Base-by-base conservation (phyloP, 2,329 filamentous ascomycete species). In the Aspergillus aculeatinus region DNA sequence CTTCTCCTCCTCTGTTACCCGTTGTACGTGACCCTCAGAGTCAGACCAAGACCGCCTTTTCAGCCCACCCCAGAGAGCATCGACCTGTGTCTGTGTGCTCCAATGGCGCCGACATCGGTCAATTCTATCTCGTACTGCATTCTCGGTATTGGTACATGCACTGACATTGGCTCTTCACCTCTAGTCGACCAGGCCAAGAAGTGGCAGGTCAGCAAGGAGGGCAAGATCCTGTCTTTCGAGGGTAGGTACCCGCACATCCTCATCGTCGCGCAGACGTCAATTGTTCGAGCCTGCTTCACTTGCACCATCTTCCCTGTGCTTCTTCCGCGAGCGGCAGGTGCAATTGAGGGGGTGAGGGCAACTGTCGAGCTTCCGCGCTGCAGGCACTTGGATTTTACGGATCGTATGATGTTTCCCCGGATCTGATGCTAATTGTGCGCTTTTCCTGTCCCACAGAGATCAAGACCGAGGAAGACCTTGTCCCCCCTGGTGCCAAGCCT, bases 401-500 rank as follows among this genome's bases (percentile, higher is more conserved):
- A 19, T 42, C 44, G n/a, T 42, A 16, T 33, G 39, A 56, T 29
- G 63, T 65, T 61, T 61, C n/a, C 7, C 48, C 51, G 48, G 48
- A 49, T 60, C 59, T 60, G 39, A 51, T 58, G 51, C 60, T 60
- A 48, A 63, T 58, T 59, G 49, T 51, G n/a, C 35, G 21, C n/a
- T 51, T 25, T 29, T 42, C 57, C 55, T 51, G 27, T 9, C 53
- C 21, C 68, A 70, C 78, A 99, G 95, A 98, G 72, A 86, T 99
- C 82, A 89, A 89, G 82, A 80, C 76, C 67, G 85, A 89, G 68
- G 84, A 87, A n/a, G 95, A 99, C 79, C 90, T 99, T 61, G 69
- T 96, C 67, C 86, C 89, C 65, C 90, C 92, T 35, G 95, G 95
- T 83, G 92, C 90, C 71, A 79, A 85, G 71, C 81, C 87, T 66